Percentiles rank a stretch among this genome's conserved stretches.
These are phyloP conservation scores for Balamuthia mandrillaris DNA, from an alignment of 208 protist genomes.

Conservation along the genomic window DNA sequence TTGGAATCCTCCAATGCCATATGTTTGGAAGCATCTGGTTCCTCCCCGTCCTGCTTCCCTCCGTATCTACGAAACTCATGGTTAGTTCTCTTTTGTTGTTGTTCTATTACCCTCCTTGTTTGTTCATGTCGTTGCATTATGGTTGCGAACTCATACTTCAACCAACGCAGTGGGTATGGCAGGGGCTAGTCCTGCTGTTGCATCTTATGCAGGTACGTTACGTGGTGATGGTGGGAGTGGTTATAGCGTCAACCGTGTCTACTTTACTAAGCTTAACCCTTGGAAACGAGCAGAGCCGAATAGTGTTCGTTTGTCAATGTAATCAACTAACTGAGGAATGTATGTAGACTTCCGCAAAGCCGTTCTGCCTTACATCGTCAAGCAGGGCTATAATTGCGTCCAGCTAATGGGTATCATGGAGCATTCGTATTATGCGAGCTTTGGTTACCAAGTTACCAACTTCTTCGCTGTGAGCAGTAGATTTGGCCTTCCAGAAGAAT, in stretches of 20 bases:
- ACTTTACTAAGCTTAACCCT: too few relatives aligned
- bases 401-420: conserved; percentile 88
- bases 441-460: conserved; percentile 87
- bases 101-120: background rate
- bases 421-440: conserved; percentile 87
- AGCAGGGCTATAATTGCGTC: conserved; percentile 80
- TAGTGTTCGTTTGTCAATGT: too few relatives aligned
- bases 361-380: conserved; percentile 73
- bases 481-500: conserved; percentile 75
- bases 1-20: conserved; percentile 61
- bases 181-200: conserved; percentile 54
- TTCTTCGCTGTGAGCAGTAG: conserved; percentile 81
- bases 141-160: background rate
- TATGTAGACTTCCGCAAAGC: conserved; percentile 66
- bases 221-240: background rate
- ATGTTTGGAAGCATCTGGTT: conserved; percentile 57
- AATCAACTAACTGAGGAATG: too few relatives aligned
- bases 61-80: conserved; percentile 77
- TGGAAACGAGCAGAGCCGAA: too few relatives aligned
- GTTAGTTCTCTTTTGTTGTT: background rate
- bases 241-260: too few relatives aligned
- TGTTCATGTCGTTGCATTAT: background rate
- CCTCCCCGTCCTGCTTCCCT: conserved; percentile 51
- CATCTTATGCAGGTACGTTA: conserved; percentile 58
- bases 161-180: conserved; percentile 70